A percentile compares a stretch with the other conserved stretches of the same genome.
Conservation (phyloP, 139 green algal genomes). For the Choricystis sp. region DNA sequence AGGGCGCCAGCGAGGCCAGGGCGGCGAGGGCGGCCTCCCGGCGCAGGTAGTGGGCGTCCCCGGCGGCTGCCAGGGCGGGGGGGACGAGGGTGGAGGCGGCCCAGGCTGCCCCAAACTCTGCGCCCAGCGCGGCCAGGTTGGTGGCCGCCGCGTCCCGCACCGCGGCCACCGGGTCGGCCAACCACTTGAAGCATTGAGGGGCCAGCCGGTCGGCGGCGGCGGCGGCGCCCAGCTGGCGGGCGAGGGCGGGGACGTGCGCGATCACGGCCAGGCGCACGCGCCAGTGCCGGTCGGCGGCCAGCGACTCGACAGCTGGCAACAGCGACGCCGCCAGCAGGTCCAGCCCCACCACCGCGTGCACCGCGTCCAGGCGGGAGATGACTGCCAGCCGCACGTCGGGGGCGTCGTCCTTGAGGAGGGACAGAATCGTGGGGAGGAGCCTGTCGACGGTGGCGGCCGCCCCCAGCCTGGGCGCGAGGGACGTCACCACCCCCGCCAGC, state of each 20-base stretch:
- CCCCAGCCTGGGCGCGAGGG: conserved; percentile 75
- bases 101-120: conserved; percentile 91
- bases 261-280: conserved; percentile 96
- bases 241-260: conserved; percentile 93
- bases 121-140: conserved; percentile 71
- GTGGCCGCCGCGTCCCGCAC: conserved; percentile 84
- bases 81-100: conserved; percentile 73
- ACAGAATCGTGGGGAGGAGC: conserved; percentile 87
- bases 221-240: conserved; percentile 38
- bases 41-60: conserved; percentile 87
- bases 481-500: conserved; percentile 87
- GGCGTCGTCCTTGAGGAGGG: conserved; percentile 84
- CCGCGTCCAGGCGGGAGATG: conserved; percentile 94
- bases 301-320: conserved; percentile 89
- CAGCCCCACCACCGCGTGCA: conserved; percentile 81
- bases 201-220: conserved; percentile 74
- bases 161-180: conserved; percentile 52
- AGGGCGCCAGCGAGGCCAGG: conserved; percentile 58
- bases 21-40: conserved; percentile 80
- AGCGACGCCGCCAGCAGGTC: conserved; percentile 81
- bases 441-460: conserved; percentile 66
- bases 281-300: conserved; percentile 97
- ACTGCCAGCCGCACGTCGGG: conserved; percentile 95
- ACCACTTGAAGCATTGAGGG: conserved; percentile 86
- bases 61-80: conserved; percentile 29